phyloP scores from a whole-genome alignment of 1,284 basidiomycete species.

The Schizophyllum commune region DNA sequence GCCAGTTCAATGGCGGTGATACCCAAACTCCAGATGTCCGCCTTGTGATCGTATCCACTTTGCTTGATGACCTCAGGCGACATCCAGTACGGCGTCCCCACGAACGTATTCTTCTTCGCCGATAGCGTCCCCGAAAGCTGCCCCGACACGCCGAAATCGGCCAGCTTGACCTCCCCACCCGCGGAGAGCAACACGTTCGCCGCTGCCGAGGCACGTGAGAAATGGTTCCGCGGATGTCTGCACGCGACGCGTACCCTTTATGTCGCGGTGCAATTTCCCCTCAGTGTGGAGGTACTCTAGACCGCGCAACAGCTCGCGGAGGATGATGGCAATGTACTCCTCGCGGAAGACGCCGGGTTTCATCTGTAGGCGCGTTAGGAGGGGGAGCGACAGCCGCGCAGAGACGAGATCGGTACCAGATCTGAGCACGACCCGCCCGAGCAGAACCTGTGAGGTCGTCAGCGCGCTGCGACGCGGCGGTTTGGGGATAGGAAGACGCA shows the following conservation, averaged over 20 bases:
- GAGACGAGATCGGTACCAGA: constrained; percentile 37
- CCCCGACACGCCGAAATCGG: constrained; percentile 99
- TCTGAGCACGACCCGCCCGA: constrained; percentile 83
- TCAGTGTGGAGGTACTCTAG: constrained; percentile 95
- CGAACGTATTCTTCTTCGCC: constrained; percentile 99
- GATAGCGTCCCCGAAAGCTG: constrained; percentile 92
- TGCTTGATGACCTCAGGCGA: constrained; percentile 99
- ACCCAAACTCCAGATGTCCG: constrained; percentile 95
- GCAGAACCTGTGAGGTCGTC: constrained; percentile 51
- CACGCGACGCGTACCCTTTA: constrained; percentile 67
- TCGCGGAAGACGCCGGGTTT: constrained; percentile 96
- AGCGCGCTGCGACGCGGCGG: constrained; percentile 5
- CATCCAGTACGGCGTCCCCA: constrained; percentile 99
- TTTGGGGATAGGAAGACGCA: constrained; percentile 30
- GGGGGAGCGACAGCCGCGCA: constrained; percentile 6
- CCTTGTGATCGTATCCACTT: constrained; percentile 97
- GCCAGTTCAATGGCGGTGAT: constrained; percentile 98
- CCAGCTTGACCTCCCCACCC: constrained; percentile 95
- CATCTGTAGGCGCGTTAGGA: constrained; percentile 55
- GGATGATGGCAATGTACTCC: constrained; percentile 97
- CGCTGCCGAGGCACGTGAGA: constrained; percentile 37
- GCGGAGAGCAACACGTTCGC: constrained; percentile 94
- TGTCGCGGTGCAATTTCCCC: constrained; percentile 96
- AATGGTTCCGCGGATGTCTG: background rate
- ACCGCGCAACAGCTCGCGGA: constrained; percentile 86